These are phyloP conservation scores for Jamesozyma spencerorum DNA, from an alignment of 805 yeast genomes.

Conservation along the genomic window DNA sequence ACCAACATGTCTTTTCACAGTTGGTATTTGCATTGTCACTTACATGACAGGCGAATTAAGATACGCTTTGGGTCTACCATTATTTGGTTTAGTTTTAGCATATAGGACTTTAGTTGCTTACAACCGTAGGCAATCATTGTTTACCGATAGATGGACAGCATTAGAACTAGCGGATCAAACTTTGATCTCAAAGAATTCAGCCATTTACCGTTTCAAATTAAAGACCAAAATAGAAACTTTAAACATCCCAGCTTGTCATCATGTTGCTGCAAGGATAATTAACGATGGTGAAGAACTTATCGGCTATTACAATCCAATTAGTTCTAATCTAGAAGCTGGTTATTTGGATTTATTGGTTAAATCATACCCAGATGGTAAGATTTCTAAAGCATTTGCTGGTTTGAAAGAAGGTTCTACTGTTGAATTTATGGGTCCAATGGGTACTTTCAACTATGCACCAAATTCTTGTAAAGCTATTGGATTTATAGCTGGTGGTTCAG, in stretches of 20 bases:
- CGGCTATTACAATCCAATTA: conserved; percentile 70
- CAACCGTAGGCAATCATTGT: conserved; percentile 37
- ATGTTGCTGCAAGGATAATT: conserved; percentile 47
- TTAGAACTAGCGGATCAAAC: conserved; percentile 70
- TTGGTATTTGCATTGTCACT: conserved; percentile 51
- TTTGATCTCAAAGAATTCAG: conserved; percentile 57
- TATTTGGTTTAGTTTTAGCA: conserved; percentile 32
- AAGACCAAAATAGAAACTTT: conserved; percentile 51
- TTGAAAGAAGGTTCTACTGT: conserved; percentile 58
- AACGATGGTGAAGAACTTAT: conserved; percentile 32
- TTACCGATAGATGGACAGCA: conserved; percentile 46
- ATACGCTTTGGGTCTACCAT: conserved; percentile 28
- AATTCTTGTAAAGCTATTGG: conserved; percentile 57
- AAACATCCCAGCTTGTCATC: conserved; percentile 66
- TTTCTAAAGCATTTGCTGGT: conserved; percentile 57
- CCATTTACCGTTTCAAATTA: conserved; percentile 64
- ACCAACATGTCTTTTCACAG: conserved; percentile 51
- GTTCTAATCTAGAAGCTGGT: conserved; percentile 60
- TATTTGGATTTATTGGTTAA: conserved; percentile 70
- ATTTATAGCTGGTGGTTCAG: conserved; percentile 78
- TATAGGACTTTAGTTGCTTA: conserved; percentile 33
- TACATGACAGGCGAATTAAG: conserved; percentile 29
- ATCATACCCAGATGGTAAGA: conserved; percentile 63
- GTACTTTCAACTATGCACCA: conserved; percentile 50
- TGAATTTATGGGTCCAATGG: conserved; percentile 72